These are phyloP conservation scores for Entomortierella parvispora DNA, from an alignment of 192 early-diverging fungal genomes.

Conservation along the genomic window DNA sequence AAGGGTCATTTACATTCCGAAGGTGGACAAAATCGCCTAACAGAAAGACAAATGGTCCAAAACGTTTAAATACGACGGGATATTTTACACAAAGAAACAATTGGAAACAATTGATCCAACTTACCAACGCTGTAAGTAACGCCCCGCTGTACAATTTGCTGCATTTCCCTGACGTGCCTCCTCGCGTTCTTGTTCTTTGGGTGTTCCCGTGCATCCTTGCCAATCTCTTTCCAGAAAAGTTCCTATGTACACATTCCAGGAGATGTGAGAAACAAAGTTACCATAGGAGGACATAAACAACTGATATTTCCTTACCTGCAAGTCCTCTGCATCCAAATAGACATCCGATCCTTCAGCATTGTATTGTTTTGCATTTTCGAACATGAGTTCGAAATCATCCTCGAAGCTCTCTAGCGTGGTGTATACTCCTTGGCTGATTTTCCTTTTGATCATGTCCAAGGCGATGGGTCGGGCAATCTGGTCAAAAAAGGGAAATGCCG, in stretches of 20 bases:
- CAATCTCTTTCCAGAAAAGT: conserved; percentile 51
- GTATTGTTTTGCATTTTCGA: conserved; percentile 92
- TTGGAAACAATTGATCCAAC: no score
- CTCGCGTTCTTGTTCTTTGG: conserved; percentile 25
- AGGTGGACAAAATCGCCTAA: conserved; percentile 76
- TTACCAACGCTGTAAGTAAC: conserved; percentile 35
- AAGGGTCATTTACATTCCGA: conserved; percentile 60
- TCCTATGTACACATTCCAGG: conserved; percentile 11
- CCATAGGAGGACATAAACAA: neutral
- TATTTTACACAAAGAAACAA: no score
- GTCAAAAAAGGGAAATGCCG: neutral
- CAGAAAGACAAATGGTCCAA: neutral
- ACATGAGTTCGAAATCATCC: conserved; percentile 85
- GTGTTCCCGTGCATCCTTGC: conserved; percentile 24
- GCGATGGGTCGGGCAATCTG: conserved; percentile 69
- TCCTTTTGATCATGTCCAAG: conserved; percentile 65
- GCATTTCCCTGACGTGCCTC: conserved; percentile 32
- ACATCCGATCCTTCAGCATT: conserved; percentile 89
- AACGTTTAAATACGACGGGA: no score
- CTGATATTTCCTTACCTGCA: conserved; percentile 50
- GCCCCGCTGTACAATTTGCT: conserved; percentile 11
- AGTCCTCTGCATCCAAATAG: conserved; percentile 76
- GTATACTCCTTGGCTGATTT: conserved; percentile 73
- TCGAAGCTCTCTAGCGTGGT: conserved; percentile 74
- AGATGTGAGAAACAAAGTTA: neutral